phyloP scores from a whole-genome alignment of 106 monocot genomes.

The Acorus gramineus region DNA sequence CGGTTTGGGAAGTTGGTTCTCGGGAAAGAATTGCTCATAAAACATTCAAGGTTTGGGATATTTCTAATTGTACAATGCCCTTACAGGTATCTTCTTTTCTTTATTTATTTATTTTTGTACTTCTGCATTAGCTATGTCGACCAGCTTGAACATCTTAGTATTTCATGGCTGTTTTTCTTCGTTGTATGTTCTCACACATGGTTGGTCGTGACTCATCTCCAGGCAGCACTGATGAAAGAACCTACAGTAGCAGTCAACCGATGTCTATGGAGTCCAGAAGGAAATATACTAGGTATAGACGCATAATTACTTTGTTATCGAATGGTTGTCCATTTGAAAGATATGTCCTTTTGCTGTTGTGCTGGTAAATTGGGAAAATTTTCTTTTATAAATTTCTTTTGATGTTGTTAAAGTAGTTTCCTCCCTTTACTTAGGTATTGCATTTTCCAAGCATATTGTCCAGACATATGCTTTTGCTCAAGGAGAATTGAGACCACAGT shows the following conservation, averaged over 20 bases:
- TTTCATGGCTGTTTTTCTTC: too few species aligned
- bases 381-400: too few species aligned
- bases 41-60: slow-evolving; percentile 80
- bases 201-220: neutral
- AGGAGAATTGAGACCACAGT: too few species aligned
- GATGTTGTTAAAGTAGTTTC: too few species aligned
- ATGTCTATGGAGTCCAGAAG: slow-evolving; percentile 98
- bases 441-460: too few species aligned
- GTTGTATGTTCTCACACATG: neutral
- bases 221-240: slow-evolving; percentile 88
- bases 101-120: neutral
- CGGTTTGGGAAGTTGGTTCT: slow-evolving; percentile 94
- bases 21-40: slow-evolving; percentile 81
- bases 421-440: slow-evolving; percentile 53
- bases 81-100: slow-evolving; percentile 49
- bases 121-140: too few species aligned
- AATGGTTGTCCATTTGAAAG: neutral
- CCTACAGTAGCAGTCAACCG: slow-evolving; percentile 81
- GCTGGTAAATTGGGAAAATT: too few species aligned
- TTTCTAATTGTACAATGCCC: slow-evolving; percentile 55
- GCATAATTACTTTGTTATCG: neutral
- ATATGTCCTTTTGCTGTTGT: too few species aligned
- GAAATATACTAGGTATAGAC: slow-evolving; percentile 63
- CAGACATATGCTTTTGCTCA: too few species aligned
- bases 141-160: too few species aligned